Percentiles rank a stretch among this genome's conserved stretches.
These are phyloP conservation scores for Geum urbanum DNA, from an alignment of 306 rosid genomes.

Conservation along the genomic window DNA sequence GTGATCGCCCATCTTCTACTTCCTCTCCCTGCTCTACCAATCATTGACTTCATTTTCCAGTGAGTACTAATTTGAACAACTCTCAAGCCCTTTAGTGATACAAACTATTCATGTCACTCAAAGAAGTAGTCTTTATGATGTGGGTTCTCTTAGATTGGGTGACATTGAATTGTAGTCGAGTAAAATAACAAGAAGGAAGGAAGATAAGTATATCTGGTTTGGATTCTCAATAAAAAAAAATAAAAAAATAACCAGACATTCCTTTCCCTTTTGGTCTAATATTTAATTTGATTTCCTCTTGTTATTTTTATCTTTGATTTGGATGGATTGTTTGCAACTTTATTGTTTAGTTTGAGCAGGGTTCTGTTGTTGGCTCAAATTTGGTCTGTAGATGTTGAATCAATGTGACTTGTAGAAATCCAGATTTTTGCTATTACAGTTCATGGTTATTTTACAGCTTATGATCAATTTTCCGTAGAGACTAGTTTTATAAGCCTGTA, in stretches of 20 bases:
- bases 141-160: background rate
- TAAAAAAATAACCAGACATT: no score
- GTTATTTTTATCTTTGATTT: conserved; percentile 30
- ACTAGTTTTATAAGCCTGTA: no score
- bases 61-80: no score
- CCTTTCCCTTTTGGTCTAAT: conserved; percentile 11
- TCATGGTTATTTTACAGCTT: conserved; percentile 1
- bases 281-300: conserved; percentile 21
- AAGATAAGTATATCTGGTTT: conserved; percentile 32
- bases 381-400: conserved; percentile 22
- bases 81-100: no score
- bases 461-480: background rate
- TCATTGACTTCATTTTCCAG: conserved; percentile 32
- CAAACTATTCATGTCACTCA: no score
- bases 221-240: conserved; percentile 8
- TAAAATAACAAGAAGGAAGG: background rate
- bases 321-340: conserved; percentile 6
- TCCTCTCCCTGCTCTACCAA: conserved; percentile 51
- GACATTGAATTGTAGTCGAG: conserved; percentile 22
- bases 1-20: conserved; percentile 47
- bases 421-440: conserved; percentile 19
- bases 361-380: conserved; percentile 19
- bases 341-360: conserved; percentile 24
- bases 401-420: conserved; percentile 22
- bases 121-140: background rate